phyloP scores from a whole-genome alignment of 495 filamentous ascomycete genomes.

The Tuber microsphaerosporum region DNA sequence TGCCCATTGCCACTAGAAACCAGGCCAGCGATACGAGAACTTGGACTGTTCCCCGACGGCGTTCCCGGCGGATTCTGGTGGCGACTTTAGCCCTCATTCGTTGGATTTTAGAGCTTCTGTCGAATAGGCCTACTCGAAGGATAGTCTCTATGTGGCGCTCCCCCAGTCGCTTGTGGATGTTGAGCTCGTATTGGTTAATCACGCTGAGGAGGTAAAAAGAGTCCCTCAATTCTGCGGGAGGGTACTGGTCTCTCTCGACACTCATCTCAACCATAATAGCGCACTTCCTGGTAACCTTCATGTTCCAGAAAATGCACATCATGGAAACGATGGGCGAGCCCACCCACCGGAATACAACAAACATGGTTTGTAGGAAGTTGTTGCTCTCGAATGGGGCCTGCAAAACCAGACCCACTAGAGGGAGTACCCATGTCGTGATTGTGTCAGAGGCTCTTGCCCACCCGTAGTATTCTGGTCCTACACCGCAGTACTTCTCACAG shows the following conservation, averaged over 20 bases:
- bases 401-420: conserved; percentile 46
- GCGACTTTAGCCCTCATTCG: conserved; percentile 10
- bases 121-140: conserved; percentile 26
- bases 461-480: conserved; percentile 20
- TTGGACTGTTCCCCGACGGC: conserved; percentile 23
- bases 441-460: conserved; percentile 43
- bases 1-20: conserved; percentile 42
- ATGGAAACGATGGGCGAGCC: conserved; percentile 45
- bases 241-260: conserved; percentile 36
- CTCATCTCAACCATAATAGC: conserved; percentile 49
- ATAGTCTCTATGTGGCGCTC: conserved; percentile 13
- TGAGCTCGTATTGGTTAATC: conserved; percentile 45
- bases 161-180: background rate
- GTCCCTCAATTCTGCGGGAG: conserved; percentile 43
- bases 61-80: conserved; percentile 7
- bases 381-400: conserved; percentile 50
- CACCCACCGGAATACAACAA: conserved; percentile 43
- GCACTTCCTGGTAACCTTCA: conserved; percentile 47
- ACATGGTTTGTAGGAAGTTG: conserved; percentile 40
- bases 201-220: conserved; percentile 46
- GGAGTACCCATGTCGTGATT: conserved; percentile 48
- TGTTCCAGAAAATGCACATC: conserved; percentile 48
- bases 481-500: background rate
- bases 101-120: conserved; percentile 5
- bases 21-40: conserved; percentile 21